Base-by-base conservation (phyloP, 140 eudicot genomes). In the Bidens hawaiensis region DNA sequence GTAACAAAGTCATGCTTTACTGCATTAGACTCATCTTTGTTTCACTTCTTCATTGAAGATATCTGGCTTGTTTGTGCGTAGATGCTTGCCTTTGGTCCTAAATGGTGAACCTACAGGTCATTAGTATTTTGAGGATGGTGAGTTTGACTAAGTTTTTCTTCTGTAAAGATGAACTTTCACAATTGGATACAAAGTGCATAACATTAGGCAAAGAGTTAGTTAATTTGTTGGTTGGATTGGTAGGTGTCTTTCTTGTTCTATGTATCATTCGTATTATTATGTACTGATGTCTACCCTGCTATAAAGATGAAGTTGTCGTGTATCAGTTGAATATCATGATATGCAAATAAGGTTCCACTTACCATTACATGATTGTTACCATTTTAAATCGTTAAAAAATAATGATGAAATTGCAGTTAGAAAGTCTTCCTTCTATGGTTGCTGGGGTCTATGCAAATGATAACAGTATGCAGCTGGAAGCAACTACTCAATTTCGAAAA, bases 401-500 rank as follows among this genome's bases (percentile, higher is more conserved):
- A 52, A 58, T 66, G 34, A 42, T 49, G 60, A 16, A 48, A 49
- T 27, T 79, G 79, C 90, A 87, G 86, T 62, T 90, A 67, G 96
- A 84, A 81, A 84, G 88, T 58, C 84, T 87, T 66, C 94, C 97
- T 69, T 27, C 80, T 45, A 83, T 87, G 94, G 71, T 86, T 75
- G 94, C 88, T 73, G 94, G 94, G 27, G 90, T 87, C 27, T 87
- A 77, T 81, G 84, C 96, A 30, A 70, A 69, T 45, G 90, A 83
- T 60, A 60, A 58, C 62, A 78, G 59, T 69, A 28, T 73, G 78
- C 97, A 90, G 85, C 79, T 90, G 64, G 96, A 90, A 65, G 90
- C 96, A 36, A 90, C 97, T 64, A 79, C 94, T 26, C 97, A 81
- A 64, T 87, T 90, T 70, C 96, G 97, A 14, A 90, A 86, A 80